Percentiles rank a stretch among this genome's conserved stretches.
phyloP scores from a whole-genome alignment of 345 rosid genomes.

The Syzygium oleosum region DNA sequence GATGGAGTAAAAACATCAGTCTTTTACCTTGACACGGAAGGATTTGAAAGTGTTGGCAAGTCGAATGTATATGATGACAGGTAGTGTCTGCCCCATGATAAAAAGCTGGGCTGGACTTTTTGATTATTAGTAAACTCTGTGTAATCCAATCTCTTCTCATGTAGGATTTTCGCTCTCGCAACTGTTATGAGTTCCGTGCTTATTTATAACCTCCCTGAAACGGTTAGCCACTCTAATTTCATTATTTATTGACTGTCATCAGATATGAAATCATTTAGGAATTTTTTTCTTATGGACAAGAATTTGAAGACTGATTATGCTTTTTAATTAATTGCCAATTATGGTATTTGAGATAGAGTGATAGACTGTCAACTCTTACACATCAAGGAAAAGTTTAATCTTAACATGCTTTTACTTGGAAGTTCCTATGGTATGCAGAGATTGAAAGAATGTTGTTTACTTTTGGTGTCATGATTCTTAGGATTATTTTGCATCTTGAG shows the following conservation, averaged over 20 bases:
- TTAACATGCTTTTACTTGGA: background rate
- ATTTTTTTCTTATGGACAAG: background rate
- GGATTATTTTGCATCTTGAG: background rate
- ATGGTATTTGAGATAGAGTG: background rate
- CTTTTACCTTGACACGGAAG: conserved; percentile 95
- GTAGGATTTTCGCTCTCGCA: conserved; percentile 97
- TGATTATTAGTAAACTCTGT: background rate
- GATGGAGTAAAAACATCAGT: conserved; percentile 78
- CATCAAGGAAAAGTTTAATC: background rate
- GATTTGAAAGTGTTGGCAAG: conserved; percentile 98
- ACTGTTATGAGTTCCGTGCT: conserved; percentile 98
- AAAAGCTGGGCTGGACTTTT: background rate
- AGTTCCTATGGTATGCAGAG: background rate
- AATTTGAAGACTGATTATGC: background rate
- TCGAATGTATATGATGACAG: conserved; percentile 97
- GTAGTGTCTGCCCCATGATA: conserved; percentile 20
- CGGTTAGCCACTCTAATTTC: conserved; percentile 43
- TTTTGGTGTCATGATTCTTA: background rate
- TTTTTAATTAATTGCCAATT: background rate
- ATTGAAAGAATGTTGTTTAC: background rate
- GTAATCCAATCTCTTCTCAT: background rate
- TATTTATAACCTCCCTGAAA: conserved; percentile 91
- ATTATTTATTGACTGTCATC: background rate
- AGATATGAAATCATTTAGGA: background rate
- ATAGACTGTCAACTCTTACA: background rate